Conservation (phyloP, 1,284 basidiomycete genomes). For the Cystodermella granulosa region DNA sequence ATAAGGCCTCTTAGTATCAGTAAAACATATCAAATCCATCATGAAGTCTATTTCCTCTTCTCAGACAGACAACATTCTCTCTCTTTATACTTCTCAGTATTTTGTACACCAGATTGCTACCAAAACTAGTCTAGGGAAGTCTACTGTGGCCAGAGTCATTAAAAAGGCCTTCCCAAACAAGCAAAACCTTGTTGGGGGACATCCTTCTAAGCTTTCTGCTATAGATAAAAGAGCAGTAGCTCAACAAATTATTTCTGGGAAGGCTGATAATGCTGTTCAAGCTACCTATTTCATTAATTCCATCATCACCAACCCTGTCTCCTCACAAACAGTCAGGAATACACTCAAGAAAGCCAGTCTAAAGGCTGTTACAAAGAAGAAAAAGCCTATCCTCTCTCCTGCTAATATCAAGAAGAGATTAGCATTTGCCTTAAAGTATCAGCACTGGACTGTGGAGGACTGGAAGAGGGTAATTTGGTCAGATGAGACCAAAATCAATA, state of each 20-base stretch:
- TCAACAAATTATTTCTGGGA: constrained; percentile 10
- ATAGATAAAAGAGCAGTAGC: constrained; percentile 8
- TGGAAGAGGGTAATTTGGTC: constrained; percentile 7
- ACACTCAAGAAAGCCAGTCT: constrained; percentile 9
- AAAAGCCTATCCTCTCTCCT: too few species aligned
- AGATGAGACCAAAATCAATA: constrained; percentile 9
- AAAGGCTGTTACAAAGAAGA: too few species aligned
- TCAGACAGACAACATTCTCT: background rate
- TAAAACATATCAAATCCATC: background rate
- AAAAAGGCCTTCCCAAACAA: constrained; percentile 1
- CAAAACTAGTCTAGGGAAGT: background rate
- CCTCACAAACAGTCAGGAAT: constrained; percentile 12
- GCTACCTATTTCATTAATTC: constrained; percentile 10
- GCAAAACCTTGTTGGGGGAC: background rate
- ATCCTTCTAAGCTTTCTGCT: constrained; percentile 9
- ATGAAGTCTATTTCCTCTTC: background rate
- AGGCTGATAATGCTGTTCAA: constrained; percentile 11
- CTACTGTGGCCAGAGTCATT: background rate
- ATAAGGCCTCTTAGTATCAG: background rate
- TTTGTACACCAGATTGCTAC: background rate
- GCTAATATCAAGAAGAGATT: too few species aligned
- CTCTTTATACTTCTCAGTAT: background rate
- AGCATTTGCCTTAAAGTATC: constrained; percentile 2
- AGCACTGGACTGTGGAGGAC: constrained; percentile 6
- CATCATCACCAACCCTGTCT: constrained; percentile 10